A percentile compares a stretch with the other conserved stretches of the same genome.
Evolutionary conservation across 176 grass and related monocot species (phyloP).

Genomic region (Phyllostachys edulis): DNA sequence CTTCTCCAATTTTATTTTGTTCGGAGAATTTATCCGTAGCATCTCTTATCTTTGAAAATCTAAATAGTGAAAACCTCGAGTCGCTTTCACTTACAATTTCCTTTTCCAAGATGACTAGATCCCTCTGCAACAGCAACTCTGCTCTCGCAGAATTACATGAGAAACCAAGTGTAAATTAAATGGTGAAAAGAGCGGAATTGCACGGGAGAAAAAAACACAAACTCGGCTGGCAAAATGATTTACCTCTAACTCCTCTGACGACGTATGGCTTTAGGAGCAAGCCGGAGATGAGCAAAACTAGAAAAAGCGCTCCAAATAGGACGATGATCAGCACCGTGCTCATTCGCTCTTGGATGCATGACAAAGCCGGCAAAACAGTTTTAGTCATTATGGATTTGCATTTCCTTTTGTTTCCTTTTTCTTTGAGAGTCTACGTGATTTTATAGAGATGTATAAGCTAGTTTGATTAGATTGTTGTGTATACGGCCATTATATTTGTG

Average conservation of each 20-base stretch:
- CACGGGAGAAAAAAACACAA: neutral
- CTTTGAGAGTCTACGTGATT: neutral
- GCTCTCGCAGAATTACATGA: neutral
- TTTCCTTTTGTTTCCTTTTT: no score
- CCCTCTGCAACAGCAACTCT: slow-evolving; percentile 1
- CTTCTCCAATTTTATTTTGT: slow-evolving; percentile 56
- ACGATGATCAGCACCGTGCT: neutral
- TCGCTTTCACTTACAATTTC: neutral
- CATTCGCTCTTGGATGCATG: neutral
- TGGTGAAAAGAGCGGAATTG: neutral
- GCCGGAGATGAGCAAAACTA: neutral
- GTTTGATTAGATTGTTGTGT: no score
- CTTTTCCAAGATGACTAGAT: neutral
- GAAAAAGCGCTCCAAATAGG: neutral
- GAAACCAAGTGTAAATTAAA: neutral
- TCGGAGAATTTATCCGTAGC: slow-evolving; percentile 42
- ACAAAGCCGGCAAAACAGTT: neutral
- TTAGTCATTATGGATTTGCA: neutral
- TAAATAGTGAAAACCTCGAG: neutral
- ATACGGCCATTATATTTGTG: no score
- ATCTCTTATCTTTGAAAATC: neutral
- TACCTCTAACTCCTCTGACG: neutral
- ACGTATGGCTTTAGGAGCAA: neutral
- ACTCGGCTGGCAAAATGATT: neutral
- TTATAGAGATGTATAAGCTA: no score